Evolutionary conservation across 495 filamentous ascomycete genomes (phyloP).

Genomic region (Aspergillus bridgeri): DNA sequence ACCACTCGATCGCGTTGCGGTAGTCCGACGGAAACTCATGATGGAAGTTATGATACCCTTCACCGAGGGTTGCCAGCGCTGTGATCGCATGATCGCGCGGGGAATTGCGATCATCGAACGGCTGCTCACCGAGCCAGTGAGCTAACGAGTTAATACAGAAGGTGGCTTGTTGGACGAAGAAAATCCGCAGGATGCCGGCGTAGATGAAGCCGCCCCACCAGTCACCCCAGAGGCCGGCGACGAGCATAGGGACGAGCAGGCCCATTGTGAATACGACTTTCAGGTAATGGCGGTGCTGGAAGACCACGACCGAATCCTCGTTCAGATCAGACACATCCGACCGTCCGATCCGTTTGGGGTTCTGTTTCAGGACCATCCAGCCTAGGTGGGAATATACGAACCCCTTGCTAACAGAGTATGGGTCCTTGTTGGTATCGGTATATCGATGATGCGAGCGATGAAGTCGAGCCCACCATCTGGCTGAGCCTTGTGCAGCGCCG

Average conservation of each 20-base stretch:
- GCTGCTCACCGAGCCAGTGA: slow-evolving; percentile 91
- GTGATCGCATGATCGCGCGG: slow-evolving; percentile 87
- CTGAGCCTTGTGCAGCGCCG: slow-evolving; percentile 84
- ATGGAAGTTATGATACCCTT: slow-evolving; percentile 96
- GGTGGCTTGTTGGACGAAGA: slow-evolving; percentile 90
- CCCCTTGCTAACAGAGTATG: slow-evolving; percentile 89
- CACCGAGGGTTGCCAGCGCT: slow-evolving; percentile 80
- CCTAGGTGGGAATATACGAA: slow-evolving; percentile 86
- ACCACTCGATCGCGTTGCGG: slow-evolving; percentile 89
- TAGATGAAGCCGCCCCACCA: slow-evolving; percentile 83
- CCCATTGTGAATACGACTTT: slow-evolving; percentile 77
- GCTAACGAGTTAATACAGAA: slow-evolving; percentile 94
- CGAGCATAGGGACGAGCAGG: slow-evolving; percentile 68
- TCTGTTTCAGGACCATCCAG: slow-evolving; percentile 80
- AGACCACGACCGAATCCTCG: slow-evolving; percentile 78
- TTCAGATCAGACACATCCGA: slow-evolving; percentile 90
- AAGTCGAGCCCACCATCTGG: slow-evolving; percentile 86
- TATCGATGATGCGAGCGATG: slow-evolving; percentile 93
- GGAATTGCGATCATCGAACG: slow-evolving; percentile 90
- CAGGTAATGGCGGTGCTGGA: slow-evolving; percentile 83
- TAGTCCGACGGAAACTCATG: slow-evolving; percentile 95
- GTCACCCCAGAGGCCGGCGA: slow-evolving; percentile 80
- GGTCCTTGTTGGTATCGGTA: slow-evolving; percentile 92
- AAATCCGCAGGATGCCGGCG: slow-evolving; percentile 79
- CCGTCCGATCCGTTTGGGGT: slow-evolving; percentile 75